These are phyloP conservation scores for Penicillium robsamsonii DNA, from an alignment of 495 filamentous ascomycete species.

Conservation along the genomic window DNA sequence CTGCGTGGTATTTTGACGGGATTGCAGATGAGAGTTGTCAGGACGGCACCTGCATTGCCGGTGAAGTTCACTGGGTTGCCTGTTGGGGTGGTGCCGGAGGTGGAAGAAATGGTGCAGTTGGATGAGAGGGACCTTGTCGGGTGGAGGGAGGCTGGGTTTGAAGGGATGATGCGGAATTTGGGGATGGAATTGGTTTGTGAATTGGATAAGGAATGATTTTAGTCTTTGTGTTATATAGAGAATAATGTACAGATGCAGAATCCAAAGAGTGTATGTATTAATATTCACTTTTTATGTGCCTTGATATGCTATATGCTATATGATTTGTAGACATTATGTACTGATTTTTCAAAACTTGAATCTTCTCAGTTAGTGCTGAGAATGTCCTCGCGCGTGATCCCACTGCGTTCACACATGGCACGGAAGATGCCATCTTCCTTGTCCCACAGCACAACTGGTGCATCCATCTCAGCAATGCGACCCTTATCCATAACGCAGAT, in stretches of 20 bases:
- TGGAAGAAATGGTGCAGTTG: conserved; percentile 20
- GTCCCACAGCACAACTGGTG: conserved; percentile 70
- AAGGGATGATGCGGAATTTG: conserved; percentile 33
- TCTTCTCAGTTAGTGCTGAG: conserved; percentile 12
- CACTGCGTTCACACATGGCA: conserved; percentile 88
- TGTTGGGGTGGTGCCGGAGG: conserved; percentile 18
- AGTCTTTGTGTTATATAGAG: not conserved
- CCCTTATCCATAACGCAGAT: conserved; percentile 96
- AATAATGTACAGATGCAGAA: not conserved
- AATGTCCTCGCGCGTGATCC: conserved; percentile 72
- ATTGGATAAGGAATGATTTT: conserved; percentile 21
- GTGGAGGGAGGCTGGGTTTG: conserved; percentile 25
- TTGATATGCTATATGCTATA: not conserved
- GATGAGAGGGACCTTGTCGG: conserved; percentile 26
- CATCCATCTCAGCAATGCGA: conserved; percentile 77
- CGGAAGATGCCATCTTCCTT: conserved; percentile 71
- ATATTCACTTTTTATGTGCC: not conserved
- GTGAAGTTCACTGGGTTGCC: conserved; percentile 27
- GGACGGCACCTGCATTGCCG: conserved; percentile 21
- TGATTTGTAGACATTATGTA: not conserved
- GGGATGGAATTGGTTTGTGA: conserved; percentile 33
- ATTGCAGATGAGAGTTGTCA: conserved; percentile 26
- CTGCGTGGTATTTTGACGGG: conserved; percentile 21
- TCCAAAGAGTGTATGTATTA: not conserved
- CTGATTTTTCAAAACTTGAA: not conserved